Evolutionary conservation across 2,329 filamentous ascomycete genomes (phyloP), one percentile per base, ranked within the genome.

Genomic region (Xylaria sp.): DNA sequence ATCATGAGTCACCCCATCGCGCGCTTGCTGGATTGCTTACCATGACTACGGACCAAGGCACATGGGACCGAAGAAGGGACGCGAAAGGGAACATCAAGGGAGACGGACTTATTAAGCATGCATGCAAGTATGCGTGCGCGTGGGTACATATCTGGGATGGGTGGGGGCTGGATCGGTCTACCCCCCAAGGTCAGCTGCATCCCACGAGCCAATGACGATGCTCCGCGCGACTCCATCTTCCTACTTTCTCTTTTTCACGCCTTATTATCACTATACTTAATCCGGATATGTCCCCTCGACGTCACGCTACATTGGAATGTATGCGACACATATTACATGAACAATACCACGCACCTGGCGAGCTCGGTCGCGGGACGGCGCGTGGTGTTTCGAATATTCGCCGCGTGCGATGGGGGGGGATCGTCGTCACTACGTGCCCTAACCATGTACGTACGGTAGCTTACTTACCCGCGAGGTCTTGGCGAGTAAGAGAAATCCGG

Each of bases 181-280:
- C 57, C 15, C 17, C n/a, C 9, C n/a, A 15, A 64, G 72, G 79
- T 82, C 81, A 82, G 77, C 78, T 82, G 81, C 63, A 76, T 74
- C 11, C 72, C 77, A 74, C 73, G 77, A 69, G 65, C 81, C 81
- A 82, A 82, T 82, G 70, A 77, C 67, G 40, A 70, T 63, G 13
- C 53, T 9, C 42, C 10, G 6, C 65, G 17, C 67, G 23, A 46
- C 70, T 65, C 65, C 71, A 70, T 71, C 65, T 36, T 53, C 15
- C n/a, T 5, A 2, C 7, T 36, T 44, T 31, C 36, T 46, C 28
- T 61, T 20, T 11, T 31, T 31, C 36, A 23, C n/a, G 33, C 63
- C 54, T 53, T 42, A 15, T 56, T 44, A 20, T 33, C 38, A 6
- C 40, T 51, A 28, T 48, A 31, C 42, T 20, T 36, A 49, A 36